Base-by-base conservation (phyloP, 1,284 basidiomycete genomes). In the Boletus semigastroideus region DNA sequence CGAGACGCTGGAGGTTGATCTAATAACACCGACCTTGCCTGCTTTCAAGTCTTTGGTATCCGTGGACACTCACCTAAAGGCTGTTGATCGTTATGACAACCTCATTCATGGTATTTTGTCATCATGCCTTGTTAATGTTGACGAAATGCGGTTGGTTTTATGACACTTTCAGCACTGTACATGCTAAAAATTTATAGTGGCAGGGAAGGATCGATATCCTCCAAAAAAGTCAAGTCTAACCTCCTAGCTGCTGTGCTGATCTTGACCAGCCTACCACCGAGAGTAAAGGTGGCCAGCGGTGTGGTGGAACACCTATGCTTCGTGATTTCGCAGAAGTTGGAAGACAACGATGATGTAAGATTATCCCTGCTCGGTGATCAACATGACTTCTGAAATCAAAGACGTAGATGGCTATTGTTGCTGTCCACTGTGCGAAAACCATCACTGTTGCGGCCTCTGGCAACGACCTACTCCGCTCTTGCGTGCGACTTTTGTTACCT, bases 181-280 rank as follows among this genome's bases (percentile, higher is more conserved):
- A 27, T 47, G 14, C 40, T 57, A 17, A 50, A 14, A 27, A 19
- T 20, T 13, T 30, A 14, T 60, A 94, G 93, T 50, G 86, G 90
- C 10, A 84, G 94, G 42, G 79, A 86, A 53, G 95, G 94, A 4
- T 62, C 78, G 0, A 83, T 90, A 11, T 90, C 90, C 2, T 74
- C 80, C 9, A 84, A 87, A 70, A 98, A 98, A 73, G 80, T 92
- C 68, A 95, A 93, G 72, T 92, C 88, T 68, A 98, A 97, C 70
- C 78, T 98, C 52, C 73, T 98, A 16, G 91, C 93, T 0, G 78
- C 87, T 0, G 93, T 93, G 3, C 79, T 99, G 8, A 79, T 98
- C 48, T 70, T 98, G 37, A 97, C 95, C 0, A 82, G 88, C 13
- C 73, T 94, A 2, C 90, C 93, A 1, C 60, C 82, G 1, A 76